Base-by-base conservation (phyloP, 306 rosid genomes). In the Vigna trinervia region DNA sequence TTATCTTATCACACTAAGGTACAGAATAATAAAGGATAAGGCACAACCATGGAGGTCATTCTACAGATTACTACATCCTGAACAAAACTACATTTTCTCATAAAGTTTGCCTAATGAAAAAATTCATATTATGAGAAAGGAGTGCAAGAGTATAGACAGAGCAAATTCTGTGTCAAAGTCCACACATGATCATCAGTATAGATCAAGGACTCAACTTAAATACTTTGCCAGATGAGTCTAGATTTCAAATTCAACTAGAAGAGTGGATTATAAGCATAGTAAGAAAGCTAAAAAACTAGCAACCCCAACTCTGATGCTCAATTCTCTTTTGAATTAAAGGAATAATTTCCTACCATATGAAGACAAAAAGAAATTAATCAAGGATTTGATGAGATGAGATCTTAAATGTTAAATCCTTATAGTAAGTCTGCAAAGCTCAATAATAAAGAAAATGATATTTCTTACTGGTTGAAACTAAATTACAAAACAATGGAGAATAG, bases 11-110 rank as follows among this genome's bases (percentile, higher is more conserved):
- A 32, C 76, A 78, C 7, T 5, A 15, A 38, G 20, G 65, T 71
- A 36, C 6, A 77, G 41, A 82, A 62, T 56, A 34, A 62, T 23
- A 43, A 71, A 71, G 77, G 60, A 46, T 54, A 50, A 54, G 48
- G 34, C 39, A 70, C 34, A 28, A 45, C 13, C 46, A 12, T 17
- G 12, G 64, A 15, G 56, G 64, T 12, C 57, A 54, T 36, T 71
- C 57, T 43, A 56, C 39, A 71, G 57, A 71, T 64, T 22, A 52
- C 70, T 19, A 59, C 34, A 73, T 32, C 58, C 39, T 34, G 17
- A 43, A 67, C 20, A 26, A 77, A 77, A 22, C 10, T 63, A 17
- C 3, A 2, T 14, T 51, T 51, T 75, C 52, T 38, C 39, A 14
- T 3, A 56, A 66, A 30, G 46, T 14, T 36, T 56, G 6, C 38